Percentiles rank a stretch among this genome's conserved stretches.
phyloP scores from a whole-genome alignment of 805 yeast genomes.

The Wickerhamomyces silvicola region DNA sequence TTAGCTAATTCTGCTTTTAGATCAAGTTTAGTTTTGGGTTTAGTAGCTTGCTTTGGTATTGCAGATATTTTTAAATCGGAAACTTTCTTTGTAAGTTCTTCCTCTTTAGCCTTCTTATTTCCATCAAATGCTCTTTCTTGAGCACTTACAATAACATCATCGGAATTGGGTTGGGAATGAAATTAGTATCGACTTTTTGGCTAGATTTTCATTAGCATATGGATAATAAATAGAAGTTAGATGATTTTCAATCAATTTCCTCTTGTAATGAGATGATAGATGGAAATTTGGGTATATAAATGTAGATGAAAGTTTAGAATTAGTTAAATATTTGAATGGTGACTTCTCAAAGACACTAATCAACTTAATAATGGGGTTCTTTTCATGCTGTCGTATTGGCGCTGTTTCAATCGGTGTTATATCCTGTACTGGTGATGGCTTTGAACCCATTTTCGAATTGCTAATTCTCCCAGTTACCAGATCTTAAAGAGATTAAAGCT shows the following conservation, averaged over 20 bases:
- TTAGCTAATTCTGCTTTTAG: slow-evolving; percentile 16
- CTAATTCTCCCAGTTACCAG: no score
- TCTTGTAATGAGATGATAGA: slow-evolving; percentile 9
- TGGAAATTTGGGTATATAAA: slow-evolving; percentile 1
- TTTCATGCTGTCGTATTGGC: background rate
- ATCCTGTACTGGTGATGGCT: no score
- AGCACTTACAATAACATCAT: slow-evolving; percentile 58
- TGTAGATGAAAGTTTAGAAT: background rate
- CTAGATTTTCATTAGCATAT: slow-evolving; percentile 33
- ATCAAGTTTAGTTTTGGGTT: slow-evolving; percentile 23
- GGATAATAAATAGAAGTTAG: slow-evolving; percentile 27
- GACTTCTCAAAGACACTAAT: slow-evolving; percentile 1
- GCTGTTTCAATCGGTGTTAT: no score
- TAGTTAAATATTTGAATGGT: slow-evolving; percentile 1
- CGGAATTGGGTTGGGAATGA: slow-evolving; percentile 75
- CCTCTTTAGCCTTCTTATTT: slow-evolving; percentile 22
- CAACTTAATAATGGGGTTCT: background rate
- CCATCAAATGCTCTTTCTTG: slow-evolving; percentile 42
- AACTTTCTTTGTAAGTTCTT: slow-evolving; percentile 17
- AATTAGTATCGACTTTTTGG: slow-evolving; percentile 41
- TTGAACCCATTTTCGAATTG: no score
- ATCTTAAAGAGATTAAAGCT: background rate
- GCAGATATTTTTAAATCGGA: slow-evolving; percentile 10
- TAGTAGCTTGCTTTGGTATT: slow-evolving; percentile 18
- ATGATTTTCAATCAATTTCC: slow-evolving; percentile 21